Conservation (phyloP, 345 rosid genomes). For the Brassica napus region DNA sequence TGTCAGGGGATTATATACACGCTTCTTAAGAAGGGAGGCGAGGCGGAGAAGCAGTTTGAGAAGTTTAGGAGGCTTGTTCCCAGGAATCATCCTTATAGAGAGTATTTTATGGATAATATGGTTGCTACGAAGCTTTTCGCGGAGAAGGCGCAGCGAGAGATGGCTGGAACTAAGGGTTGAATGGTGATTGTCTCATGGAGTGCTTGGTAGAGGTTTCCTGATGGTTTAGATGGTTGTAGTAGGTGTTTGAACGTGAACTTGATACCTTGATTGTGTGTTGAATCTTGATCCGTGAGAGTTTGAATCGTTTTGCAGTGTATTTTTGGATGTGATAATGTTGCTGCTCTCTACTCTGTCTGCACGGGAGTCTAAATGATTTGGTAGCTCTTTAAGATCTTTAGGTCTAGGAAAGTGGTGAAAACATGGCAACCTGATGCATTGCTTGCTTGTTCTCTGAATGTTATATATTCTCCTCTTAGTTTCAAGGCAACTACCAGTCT, state of each 20-base stretch:
- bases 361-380: background rate
- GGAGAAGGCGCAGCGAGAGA: slow-evolving; percentile 57
- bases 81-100: slow-evolving; percentile 76
- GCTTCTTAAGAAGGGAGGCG: slow-evolving; percentile 67
- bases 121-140: slow-evolving; percentile 63
- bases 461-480: background rate
- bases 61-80: slow-evolving; percentile 84
- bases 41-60: slow-evolving; percentile 84
- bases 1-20: slow-evolving; percentile 89
- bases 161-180: slow-evolving; percentile 44
- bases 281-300: slow-evolving; percentile 8
- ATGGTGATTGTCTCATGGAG: too few relatives aligned
- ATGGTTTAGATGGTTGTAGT: slow-evolving; percentile 28
- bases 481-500: slow-evolving; percentile 17
- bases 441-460: background rate
- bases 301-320: slow-evolving; percentile 2
- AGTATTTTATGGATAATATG: slow-evolving; percentile 79
- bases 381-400: background rate
- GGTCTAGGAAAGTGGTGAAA: background rate
- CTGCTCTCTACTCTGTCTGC: background rate
- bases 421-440: background rate
- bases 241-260: slow-evolving; percentile 15
- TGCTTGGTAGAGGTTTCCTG: too few relatives aligned
- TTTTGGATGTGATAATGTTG: slow-evolving; percentile 2
- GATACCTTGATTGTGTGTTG: background rate